These are phyloP conservation scores for Fusarium lateritium DNA, from an alignment of 2,329 filamentous ascomycete species.

Conservation along the genomic window DNA sequence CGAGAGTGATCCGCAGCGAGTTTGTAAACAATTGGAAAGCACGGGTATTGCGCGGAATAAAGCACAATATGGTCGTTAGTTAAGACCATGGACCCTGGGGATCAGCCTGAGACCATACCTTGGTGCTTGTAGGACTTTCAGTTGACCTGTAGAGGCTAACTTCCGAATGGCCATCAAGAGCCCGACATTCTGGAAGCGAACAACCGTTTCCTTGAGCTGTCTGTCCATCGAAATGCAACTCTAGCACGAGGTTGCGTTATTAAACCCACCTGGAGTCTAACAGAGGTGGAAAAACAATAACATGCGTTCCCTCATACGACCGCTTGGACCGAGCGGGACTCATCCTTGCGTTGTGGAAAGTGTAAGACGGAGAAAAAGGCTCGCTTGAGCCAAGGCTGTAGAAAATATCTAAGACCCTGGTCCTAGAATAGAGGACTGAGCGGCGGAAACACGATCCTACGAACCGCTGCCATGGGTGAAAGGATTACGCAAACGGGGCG, in stretches of 20 bases:
- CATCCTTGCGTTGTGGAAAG: slow-evolving; percentile 20
- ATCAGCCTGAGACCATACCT: slow-evolving; percentile 14
- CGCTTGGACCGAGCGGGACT: slow-evolving; percentile 17
- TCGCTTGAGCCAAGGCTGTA: slow-evolving; percentile 15
- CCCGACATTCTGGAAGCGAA: slow-evolving; percentile 35
- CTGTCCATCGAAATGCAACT: slow-evolving; percentile 10
- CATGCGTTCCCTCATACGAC: slow-evolving; percentile 44
- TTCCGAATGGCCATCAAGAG: slow-evolving; percentile 27
- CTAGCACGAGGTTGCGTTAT: slow-evolving; percentile 17
- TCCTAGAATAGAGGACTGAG: slow-evolving; percentile 3
- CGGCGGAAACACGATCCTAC: slow-evolving; percentile 20
- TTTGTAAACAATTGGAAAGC: background rate
- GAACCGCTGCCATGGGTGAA: slow-evolving; percentile 26
- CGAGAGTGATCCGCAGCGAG: slow-evolving; percentile 22
- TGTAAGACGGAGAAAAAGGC: background rate
- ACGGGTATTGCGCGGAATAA: background rate
- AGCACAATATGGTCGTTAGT: slow-evolving; percentile 7
- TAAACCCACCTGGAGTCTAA: slow-evolving; percentile 4
- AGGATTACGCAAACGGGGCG: slow-evolving; percentile 15
- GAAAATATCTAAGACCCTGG: slow-evolving; percentile 22
- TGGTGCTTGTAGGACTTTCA: slow-evolving; percentile 8
- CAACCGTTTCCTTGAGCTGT: slow-evolving; percentile 3
- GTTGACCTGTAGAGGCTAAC: slow-evolving; percentile 18
- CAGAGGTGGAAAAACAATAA: slow-evolving; percentile 14
- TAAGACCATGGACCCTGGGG: slow-evolving; percentile 6